Evolutionary conservation across 208 protist species (phyloP), one percentile per base, ranked within the genome.

Genomic region (Crithidia expoeki): DNA sequence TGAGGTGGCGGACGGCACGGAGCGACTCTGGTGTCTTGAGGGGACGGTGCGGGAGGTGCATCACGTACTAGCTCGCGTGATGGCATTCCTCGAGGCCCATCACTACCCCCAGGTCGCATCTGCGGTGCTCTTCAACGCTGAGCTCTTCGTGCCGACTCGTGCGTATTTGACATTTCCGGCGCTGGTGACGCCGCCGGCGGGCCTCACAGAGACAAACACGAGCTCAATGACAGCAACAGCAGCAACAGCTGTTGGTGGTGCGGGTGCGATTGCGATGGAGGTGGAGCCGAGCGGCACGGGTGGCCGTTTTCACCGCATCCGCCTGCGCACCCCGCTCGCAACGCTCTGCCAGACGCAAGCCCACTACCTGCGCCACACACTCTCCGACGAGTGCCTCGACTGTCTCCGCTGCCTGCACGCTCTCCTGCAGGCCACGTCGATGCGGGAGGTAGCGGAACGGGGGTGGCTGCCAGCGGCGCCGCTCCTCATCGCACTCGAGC

Each of bases 251-350:
- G 40, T 32, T 2, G 27, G 21, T 17, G 46, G 27, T 34, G 33
- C 33, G 19, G 53, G 34, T 16, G 52, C 33, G 11, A 30, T 50
- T 23, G 60, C 56, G 30, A 50, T 79, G 52, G 71, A 83, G 49
- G 86, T 81, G 57, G 87, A 94, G 65, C 89, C 81, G 12, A 84
- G 86, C 38, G 92, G 88, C 16, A 92, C 84, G 17, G 89, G 89
- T n/a, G 92, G 92, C 17, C 81, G 92, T 17, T 85, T 94, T 44
- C 92, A 95, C 56, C 89, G 92, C 50, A 87, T 96, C 55, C 88
- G 89, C 28, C 79, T 94, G 12, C 65, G 79, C 49, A 83, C 86
- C 62, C 56, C 86, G 0, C 62, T 96, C 27, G 38, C 38, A 19
- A 27, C 61, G 16, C 74, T 96, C 25, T 59, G 82, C 10, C 57